Conservation (phyloP, 202 grass and related monocot species). For the Tripidium arundinaceum region DNA sequence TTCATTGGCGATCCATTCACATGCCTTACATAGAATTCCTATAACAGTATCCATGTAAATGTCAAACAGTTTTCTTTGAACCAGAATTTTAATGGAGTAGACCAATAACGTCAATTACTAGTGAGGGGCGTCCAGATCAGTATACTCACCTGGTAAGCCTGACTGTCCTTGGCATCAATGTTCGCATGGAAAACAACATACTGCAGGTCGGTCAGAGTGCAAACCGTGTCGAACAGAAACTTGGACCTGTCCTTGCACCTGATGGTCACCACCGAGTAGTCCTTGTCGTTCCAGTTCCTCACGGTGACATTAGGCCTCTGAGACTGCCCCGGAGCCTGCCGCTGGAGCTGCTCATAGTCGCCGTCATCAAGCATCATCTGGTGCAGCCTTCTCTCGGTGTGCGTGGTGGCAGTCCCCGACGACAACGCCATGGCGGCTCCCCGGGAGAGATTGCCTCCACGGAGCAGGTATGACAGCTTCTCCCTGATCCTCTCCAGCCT, state of each 20-base stretch:
- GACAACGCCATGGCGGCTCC: constrained; percentile 42
- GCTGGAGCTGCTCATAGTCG: constrained; percentile 39
- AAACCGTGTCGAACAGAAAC: constrained; percentile 87
- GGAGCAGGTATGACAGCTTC: constrained; percentile 49
- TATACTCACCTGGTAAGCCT: constrained; percentile 71
- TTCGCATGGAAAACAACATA: constrained; percentile 87
- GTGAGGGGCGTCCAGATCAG: neutral
- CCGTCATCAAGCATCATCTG: constrained; percentile 79
- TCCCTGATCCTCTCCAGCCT: constrained; percentile 54
- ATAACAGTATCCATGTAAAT: neutral
- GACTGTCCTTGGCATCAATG: constrained; percentile 54
- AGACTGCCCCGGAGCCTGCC: constrained; percentile 18
- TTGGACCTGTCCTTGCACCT: constrained; percentile 78
- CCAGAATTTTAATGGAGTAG: neutral
- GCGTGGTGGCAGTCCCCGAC: constrained; percentile 25
- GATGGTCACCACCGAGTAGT: constrained; percentile 76
- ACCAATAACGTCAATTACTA: neutral
- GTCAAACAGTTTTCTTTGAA: constrained; percentile 6
- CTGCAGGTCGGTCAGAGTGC: constrained; percentile 70
- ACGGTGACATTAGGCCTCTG: constrained; percentile 53
- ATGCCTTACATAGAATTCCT: constrained; percentile 91
- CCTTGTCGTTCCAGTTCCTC: constrained; percentile 80
- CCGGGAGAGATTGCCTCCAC: constrained; percentile 36
- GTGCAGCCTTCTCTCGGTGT: constrained; percentile 66
- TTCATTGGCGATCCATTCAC: constrained; percentile 66